These are phyloP conservation scores for Juncus inflexus DNA, from an alignment of 176 grass and related monocot species.

Conservation along the genomic window DNA sequence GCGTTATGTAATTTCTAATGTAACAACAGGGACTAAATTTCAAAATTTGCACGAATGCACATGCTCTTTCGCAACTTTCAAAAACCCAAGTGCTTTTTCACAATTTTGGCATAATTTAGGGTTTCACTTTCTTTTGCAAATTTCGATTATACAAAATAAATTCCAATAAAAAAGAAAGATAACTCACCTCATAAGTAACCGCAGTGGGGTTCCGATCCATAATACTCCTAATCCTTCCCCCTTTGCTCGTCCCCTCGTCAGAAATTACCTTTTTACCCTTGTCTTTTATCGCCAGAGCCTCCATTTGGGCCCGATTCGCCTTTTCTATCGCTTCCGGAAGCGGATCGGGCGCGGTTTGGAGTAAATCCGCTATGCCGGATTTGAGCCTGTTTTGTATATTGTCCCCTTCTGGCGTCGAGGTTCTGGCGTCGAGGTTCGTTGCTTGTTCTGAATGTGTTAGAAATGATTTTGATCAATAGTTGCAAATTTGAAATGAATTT, in stretches of 20 bases:
- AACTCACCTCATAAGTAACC: conserved; percentile 28
- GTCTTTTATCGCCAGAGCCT: neutral
- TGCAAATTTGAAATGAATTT: neutral
- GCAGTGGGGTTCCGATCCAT: conserved; percentile 40
- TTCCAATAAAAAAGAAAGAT: neutral
- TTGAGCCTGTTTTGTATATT: conserved; percentile 3
- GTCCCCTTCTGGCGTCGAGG: conserved; percentile 4
- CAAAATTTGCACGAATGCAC: neutral
- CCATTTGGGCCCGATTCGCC: conserved; percentile 4
- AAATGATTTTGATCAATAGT: neutral
- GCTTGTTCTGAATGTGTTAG: neutral
- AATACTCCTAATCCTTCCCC: conserved; percentile 5
- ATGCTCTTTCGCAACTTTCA: neutral
- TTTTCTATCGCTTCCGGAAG: conserved; percentile 19
- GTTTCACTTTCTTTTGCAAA: neutral
- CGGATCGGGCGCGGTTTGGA: neutral
- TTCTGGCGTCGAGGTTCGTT: neutral
- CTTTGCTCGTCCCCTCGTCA: neutral
- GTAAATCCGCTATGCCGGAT: neutral
- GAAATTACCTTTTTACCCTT: conserved; percentile 11
- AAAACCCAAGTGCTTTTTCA: neutral
- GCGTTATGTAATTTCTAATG: too few species aligned
- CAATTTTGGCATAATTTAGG: neutral
- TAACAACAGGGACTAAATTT: too few species aligned
- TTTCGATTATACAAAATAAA: neutral